Evolutionary conservation across 306 rosid species (phyloP), one percentile per base, ranked within the genome.

Genomic region (Vicia sativa): DNA sequence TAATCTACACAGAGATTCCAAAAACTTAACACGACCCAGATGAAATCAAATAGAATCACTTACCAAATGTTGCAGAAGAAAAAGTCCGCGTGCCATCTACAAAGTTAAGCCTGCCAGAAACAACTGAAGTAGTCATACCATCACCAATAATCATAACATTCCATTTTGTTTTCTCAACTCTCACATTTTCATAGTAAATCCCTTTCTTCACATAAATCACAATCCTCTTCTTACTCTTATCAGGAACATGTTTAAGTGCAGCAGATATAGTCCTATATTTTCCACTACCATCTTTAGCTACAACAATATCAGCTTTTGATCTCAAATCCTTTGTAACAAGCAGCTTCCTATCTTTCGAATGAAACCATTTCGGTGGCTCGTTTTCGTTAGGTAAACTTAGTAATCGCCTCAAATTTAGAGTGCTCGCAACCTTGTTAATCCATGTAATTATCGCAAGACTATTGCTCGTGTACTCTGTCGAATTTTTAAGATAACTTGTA

Each of bases 41-140:
- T 31, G 7, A 31, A 29, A 34, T 7, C 38, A 29, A 28, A 34
- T n/a, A 18, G 35, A 61, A 4, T 28, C 3, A 34, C 72, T 26
- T 83, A 88, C 97, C 96, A 74, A 89, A 83, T 63, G 95, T 89
- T 54, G 97, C 91, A 15, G 70, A 15, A 9, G 88, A 71, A 76
- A 83, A 91, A 11, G 95, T 89, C 10, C 90, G 89, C 9, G 91
- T 89, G 35, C 96, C 97, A 68, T 87, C 96, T 0, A 81, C 76
- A 65, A 80, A 39, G 67, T 86, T 87, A 52, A 31, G 92, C 5
- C 54, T 54, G 0, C 64, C 89, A 38, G 87, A 77, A 0, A 90
- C 90, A 57, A 81, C 11, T 4, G 92, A 86, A 25, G 78, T 4
- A 48, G 61, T 86, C 79, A 81, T 84, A 29, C 95, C 97, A 80